Percentiles rank a stretch among this genome's conserved stretches.
Evolutionary conservation across 352 stramenopile species (phyloP).

Genomic region (Pseudoperonospora humuli): DNA sequence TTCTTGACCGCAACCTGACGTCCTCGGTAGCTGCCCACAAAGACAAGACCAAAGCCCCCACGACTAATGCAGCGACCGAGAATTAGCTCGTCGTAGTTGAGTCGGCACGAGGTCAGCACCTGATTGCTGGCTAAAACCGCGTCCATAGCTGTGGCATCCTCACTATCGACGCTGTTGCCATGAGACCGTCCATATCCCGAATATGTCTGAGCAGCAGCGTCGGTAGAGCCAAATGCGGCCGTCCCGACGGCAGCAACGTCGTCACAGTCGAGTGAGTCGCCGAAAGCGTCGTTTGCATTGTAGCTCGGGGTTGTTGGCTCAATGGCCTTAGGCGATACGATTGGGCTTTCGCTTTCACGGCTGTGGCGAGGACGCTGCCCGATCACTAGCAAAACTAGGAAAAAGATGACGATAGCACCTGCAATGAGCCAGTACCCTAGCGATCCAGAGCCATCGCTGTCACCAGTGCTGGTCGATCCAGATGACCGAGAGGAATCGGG

Average conservation of each 20-base stretch:
- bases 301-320: slow-evolving; percentile 20
- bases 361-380: slow-evolving; percentile 25
- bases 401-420: slow-evolving; percentile 25
- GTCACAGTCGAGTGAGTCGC: slow-evolving; percentile 10
- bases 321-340: slow-evolving; percentile 17
- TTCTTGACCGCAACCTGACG: slow-evolving; percentile 41
- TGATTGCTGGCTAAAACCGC: slow-evolving; percentile 23
- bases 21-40: slow-evolving; percentile 29
- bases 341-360: slow-evolving; percentile 13
- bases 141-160: slow-evolving; percentile 20
- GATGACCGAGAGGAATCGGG: slow-evolving; percentile 16
- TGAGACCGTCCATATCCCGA: slow-evolving; percentile 14
- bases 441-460: slow-evolving; percentile 7
- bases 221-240: background rate
- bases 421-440: slow-evolving; percentile 29
- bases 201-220: slow-evolving; percentile 2
- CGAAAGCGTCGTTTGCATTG: slow-evolving; percentile 14
- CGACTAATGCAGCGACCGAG: slow-evolving; percentile 33
- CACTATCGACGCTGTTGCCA: slow-evolving; percentile 19
- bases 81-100: slow-evolving; percentile 27
- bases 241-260: background rate
- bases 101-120: slow-evolving; percentile 26
- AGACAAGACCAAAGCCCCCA: slow-evolving; percentile 38
- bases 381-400: slow-evolving; percentile 25
- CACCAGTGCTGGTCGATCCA: slow-evolving; percentile 7